These are phyloP conservation scores for Avena atlantica DNA, from an alignment of 176 grass and related monocot species.

Conservation along the genomic window DNA sequence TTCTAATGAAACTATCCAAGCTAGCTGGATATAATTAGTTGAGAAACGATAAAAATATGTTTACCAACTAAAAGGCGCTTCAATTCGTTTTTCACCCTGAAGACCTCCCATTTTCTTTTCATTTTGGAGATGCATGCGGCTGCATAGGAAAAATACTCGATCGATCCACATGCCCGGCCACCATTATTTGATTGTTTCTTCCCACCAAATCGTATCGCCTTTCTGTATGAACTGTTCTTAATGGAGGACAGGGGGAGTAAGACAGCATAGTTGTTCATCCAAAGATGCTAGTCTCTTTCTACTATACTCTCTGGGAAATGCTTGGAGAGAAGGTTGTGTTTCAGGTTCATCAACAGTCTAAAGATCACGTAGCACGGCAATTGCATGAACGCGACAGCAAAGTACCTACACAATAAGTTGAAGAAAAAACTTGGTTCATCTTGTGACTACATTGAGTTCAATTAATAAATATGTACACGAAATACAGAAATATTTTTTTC, in stretches of 20 bases:
- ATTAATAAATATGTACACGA: not conserved
- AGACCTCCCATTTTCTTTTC: too few relatives aligned
- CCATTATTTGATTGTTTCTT: constrained; percentile 12
- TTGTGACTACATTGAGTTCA: not conserved
- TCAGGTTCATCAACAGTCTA: constrained; percentile 72
- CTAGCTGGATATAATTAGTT: not conserved
- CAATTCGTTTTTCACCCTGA: not conserved
- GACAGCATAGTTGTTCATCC: not conserved
- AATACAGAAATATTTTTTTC: not conserved
- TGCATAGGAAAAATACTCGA: not conserved
- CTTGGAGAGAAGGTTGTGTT: constrained; percentile 60
- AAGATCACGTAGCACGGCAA: constrained; percentile 82
- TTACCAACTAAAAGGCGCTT: not conserved
- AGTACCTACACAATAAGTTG: constrained; percentile 57
- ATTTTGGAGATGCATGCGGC: not conserved
- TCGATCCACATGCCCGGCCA: not conserved
- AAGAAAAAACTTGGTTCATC: not conserved
- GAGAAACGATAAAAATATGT: not conserved
- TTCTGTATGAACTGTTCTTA: not conserved
- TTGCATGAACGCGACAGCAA: constrained; percentile 70
- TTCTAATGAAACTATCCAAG: not conserved
- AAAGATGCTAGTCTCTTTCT: constrained; percentile 16
- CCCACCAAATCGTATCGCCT: not conserved
- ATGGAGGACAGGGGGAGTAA: constrained; percentile 12
- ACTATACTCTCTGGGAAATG: constrained; percentile 48